Percentiles rank a stretch among this genome's conserved stretches.
These are phyloP conservation scores for Neurospora sp. DNA, from an alignment of 495 filamentous ascomycete genomes.

Conservation along the genomic window DNA sequence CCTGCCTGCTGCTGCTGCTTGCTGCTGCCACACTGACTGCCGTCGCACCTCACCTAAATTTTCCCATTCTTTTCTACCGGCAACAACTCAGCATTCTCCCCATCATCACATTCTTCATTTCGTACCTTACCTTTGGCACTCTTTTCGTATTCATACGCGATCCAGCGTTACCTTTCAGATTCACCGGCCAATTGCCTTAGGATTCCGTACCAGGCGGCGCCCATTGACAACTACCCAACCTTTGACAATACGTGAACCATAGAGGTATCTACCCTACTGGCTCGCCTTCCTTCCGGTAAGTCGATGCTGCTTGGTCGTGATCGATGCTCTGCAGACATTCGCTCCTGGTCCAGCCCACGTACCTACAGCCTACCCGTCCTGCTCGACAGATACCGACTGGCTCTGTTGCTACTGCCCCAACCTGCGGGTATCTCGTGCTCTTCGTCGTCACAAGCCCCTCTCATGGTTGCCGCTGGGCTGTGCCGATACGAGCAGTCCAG, in stretches of 20 bases:
- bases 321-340: neutral
- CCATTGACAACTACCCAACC: constrained; percentile 7
- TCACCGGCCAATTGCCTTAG: constrained; percentile 11
- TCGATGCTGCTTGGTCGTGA: constrained; percentile 4
- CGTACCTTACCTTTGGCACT: constrained; percentile 21
- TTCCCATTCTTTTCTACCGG: constrained; percentile 20
- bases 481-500: neutral
- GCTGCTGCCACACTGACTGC: neutral
- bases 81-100: constrained; percentile 16
- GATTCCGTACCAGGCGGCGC: constrained; percentile 10
- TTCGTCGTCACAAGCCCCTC: neutral
- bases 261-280: constrained; percentile 1
- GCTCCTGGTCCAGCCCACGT: neutral
- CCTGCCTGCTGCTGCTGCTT: neutral
- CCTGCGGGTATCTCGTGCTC: neutral
- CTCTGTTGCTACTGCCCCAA: neutral
- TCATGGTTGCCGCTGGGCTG: neutral
- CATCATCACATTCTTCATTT: constrained; percentile 18
- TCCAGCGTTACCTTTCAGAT: constrained; percentile 21
- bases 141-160: constrained; percentile 27
- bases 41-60: constrained; percentile 23
- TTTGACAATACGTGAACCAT: constrained; percentile 12
- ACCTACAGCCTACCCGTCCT: constrained; percentile 4
- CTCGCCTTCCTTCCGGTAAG: constrained; percentile 16
- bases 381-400: neutral